These are phyloP conservation scores for Penicillium alfredii DNA, from an alignment of 495 filamentous ascomycete genomes.

Conservation along the genomic window DNA sequence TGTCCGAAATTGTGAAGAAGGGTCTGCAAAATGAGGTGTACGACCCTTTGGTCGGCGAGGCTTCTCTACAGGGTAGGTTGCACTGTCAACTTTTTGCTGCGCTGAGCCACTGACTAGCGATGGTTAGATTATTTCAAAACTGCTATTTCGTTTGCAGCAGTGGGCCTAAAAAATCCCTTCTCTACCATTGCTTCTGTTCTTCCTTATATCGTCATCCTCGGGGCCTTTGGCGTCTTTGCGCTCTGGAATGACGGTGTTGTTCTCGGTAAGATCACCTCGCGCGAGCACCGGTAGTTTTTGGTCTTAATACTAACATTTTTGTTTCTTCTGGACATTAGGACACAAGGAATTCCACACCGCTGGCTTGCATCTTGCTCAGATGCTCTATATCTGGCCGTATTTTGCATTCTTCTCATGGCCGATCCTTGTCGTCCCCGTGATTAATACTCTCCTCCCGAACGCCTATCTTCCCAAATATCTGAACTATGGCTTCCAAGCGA, in stretches of 20 bases:
- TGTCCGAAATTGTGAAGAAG: constrained; percentile 22
- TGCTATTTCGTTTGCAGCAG: constrained; percentile 53
- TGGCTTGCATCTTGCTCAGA: constrained; percentile 81
- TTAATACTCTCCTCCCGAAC: constrained; percentile 35
- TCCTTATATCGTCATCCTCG: constrained; percentile 64
- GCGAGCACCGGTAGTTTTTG: too few relatives aligned
- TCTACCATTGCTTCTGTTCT: constrained; percentile 46
- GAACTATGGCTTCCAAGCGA: constrained; percentile 31
- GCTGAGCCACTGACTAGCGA: constrained; percentile 17
- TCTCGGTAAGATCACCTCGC: constrained; percentile 70
- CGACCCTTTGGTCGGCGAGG: constrained; percentile 54
- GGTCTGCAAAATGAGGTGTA: constrained; percentile 54
- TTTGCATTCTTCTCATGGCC: constrained; percentile 85
- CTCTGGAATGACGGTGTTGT: constrained; percentile 88
- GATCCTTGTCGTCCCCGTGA: constrained; percentile 52
- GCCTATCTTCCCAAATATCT: constrained; percentile 32
- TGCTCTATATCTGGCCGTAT: constrained; percentile 93
- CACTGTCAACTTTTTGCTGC: background rate
- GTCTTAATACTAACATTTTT: too few relatives aligned
- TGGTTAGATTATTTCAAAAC: constrained; percentile 53
- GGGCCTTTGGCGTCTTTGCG: constrained; percentile 67
- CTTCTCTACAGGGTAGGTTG: constrained; percentile 50
- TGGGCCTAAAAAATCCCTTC: constrained; percentile 45
- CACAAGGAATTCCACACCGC: constrained; percentile 93
- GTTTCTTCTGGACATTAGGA: constrained; percentile 46